These are phyloP conservation scores for Auriscalpium orientale DNA, from an alignment of 768 basidiomycete species.

Conservation along the genomic window DNA sequence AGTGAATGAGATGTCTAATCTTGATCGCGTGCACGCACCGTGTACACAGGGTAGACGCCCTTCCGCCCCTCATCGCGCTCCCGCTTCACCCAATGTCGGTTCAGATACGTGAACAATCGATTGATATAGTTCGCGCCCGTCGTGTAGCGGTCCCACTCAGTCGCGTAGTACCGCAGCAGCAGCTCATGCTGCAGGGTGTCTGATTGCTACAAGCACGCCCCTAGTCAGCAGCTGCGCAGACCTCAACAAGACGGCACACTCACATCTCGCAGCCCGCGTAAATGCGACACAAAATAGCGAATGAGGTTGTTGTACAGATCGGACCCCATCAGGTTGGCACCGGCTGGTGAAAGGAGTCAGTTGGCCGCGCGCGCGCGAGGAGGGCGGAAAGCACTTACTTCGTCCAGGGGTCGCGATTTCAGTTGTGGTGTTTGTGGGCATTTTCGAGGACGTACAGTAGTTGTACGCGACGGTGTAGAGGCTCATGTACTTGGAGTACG, in stretches of 20 bases:
- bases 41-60: slow-evolving; percentile 92
- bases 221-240: slow-evolving; percentile 6
- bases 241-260: slow-evolving; percentile 25
- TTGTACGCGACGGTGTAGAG: slow-evolving; percentile 95
- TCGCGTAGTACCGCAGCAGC: slow-evolving; percentile 83
- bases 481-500: slow-evolving; percentile 83
- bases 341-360: slow-evolving; percentile 40
- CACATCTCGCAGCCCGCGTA: slow-evolving; percentile 58
- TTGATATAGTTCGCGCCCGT: slow-evolving; percentile 97
- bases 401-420: slow-evolving; percentile 35
- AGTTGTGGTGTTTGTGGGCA: slow-evolving; percentile 43
- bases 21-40: slow-evolving; percentile 44
- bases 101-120: slow-evolving; percentile 94
- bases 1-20: not conserved
- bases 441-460: slow-evolving; percentile 89
- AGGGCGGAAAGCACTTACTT: slow-evolving; percentile 38
- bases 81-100: slow-evolving; percentile 98
- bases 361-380: not conserved
- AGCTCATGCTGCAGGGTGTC: slow-evolving; percentile 81
- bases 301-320: slow-evolving; percentile 95
- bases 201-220: slow-evolving; percentile 45
- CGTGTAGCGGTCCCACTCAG: slow-evolving; percentile 95
- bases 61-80: slow-evolving; percentile 96
- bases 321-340: slow-evolving; percentile 93
- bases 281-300: slow-evolving; percentile 80